Base-by-base conservation (phyloP, 768 basidiomycete species). In the Nidularia sp. region DNA sequence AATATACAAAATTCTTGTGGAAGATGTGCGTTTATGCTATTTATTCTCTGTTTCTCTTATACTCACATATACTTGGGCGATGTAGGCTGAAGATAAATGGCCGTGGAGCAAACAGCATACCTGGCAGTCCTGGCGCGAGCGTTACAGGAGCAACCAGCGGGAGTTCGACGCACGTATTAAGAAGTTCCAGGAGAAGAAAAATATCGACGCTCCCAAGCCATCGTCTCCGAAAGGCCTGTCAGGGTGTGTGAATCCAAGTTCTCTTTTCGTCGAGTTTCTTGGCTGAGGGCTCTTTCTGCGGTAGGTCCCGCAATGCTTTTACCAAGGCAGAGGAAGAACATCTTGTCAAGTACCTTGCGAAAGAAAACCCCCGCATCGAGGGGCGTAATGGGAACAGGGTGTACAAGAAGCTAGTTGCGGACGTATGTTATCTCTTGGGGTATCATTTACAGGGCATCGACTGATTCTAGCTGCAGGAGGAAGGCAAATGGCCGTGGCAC, bases 41-140 rank as follows among this genome's bases (percentile, higher is more conserved):
- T 22, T 1, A 25, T 25, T n/a, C 15, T 33, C 42, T n/a, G 6
- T 18, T 15, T 25, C 12, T 34, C 51, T 12, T 8, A 34, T 51
- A 36, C 45, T 8, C 25, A 12, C 50, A 36, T 31, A 55, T 34
- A 48, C 42, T 39, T 35, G 29, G 29, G 45, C 45, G 15, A 10
- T 48, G n/a, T 53, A 83, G 80, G 62, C 54, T 22, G 53, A 68
- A 0, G 57, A 59, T 0, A 65, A 61, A 53, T 85, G 83, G 81
- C 64, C 70, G 8, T 86, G 83, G 80, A 64, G 74, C n/a, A 54
- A 47, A 13, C 65, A 62, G 5, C 86, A 85, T 61, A 2, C 82
- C 2, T 80, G 73, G 79, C 71, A 72, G n/a, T 83, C 83, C 3
- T 87, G 86, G 86, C 76, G 82, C 22, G 75, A 81, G 45, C 72